Percentiles rank a stretch among this genome's conserved stretches.
Conservation (phyloP, 495 filamentous ascomycete species). For the Podospora bellae-mahoneyi region DNA sequence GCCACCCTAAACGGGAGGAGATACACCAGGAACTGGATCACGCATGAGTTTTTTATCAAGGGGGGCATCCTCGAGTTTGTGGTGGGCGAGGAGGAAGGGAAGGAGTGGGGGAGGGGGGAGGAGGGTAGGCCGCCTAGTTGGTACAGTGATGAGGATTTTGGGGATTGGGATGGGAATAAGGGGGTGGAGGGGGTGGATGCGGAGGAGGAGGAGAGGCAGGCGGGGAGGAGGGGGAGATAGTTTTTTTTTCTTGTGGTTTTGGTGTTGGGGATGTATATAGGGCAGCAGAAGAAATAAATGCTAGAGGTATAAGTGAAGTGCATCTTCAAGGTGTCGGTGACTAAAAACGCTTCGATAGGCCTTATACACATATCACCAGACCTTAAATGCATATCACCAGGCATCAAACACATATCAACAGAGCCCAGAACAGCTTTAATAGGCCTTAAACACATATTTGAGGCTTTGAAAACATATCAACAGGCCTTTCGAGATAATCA, state of each 20-base stretch:
- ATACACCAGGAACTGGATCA: slow-evolving; percentile 68
- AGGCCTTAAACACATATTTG: too few relatives aligned
- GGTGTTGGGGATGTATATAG: too few relatives aligned
- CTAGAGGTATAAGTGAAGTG: too few relatives aligned
- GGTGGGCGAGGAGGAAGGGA: slow-evolving; percentile 60
- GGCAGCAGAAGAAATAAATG: too few relatives aligned
- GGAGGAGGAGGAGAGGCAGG: background rate
- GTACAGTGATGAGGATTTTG: slow-evolving; percentile 12
- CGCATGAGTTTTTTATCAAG: slow-evolving; percentile 66
- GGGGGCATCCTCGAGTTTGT: slow-evolving; percentile 63
- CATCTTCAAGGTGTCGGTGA: too few relatives aligned
- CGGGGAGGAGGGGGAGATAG: background rate
- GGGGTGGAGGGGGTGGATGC: background rate
- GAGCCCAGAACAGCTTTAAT: too few relatives aligned
- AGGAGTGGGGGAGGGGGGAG: slow-evolving; percentile 60
- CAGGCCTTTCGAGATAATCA: too few relatives aligned
- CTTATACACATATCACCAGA: too few relatives aligned
- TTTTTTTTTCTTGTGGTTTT: background rate
- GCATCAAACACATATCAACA: too few relatives aligned
- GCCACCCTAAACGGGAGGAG: slow-evolving; percentile 60
- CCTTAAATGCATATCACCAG: too few relatives aligned
- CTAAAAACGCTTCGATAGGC: too few relatives aligned
- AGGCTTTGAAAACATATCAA: too few relatives aligned
- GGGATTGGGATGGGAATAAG: background rate
- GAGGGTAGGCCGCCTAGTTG: slow-evolving; percentile 64